These are phyloP conservation scores for Oryza rufipogon DNA, from an alignment of 176 grass and related monocot species.

Conservation along the genomic window DNA sequence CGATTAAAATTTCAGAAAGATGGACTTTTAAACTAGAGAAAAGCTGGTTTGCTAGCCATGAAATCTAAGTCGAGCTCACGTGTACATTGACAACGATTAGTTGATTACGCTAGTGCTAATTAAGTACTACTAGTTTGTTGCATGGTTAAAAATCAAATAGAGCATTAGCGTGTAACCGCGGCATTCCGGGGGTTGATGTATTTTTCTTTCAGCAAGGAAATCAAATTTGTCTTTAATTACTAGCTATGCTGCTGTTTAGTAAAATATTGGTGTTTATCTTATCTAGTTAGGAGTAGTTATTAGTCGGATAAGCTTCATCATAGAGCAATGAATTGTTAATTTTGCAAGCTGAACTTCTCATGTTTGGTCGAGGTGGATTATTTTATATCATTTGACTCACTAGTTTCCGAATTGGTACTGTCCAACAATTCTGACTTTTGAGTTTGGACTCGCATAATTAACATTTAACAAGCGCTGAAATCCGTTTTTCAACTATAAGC, in stretches of 20 bases:
- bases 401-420: neutral
- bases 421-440: constrained; percentile 28
- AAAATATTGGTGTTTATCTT: constrained; percentile 11
- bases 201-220: neutral
- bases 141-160: neutral
- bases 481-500: constrained; percentile 15
- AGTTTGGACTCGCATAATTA: neutral
- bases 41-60: neutral
- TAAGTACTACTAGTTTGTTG: neutral
- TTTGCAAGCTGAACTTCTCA: neutral
- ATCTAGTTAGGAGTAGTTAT: neutral
- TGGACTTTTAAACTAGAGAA: neutral
- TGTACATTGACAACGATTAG: neutral
- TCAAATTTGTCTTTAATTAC: neutral
- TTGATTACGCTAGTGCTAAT: neutral
- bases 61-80: constrained; percentile 3
- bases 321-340: neutral
- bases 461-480: neutral
- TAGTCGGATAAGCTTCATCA: neutral
- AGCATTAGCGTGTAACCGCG: neutral
- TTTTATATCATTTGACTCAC: constrained; percentile 11
- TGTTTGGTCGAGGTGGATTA: neutral
- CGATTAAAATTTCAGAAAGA: neutral
- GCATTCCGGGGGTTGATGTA: neutral
- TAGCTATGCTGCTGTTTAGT: neutral